Evolutionary conservation across 2,329 filamentous ascomycete species (phyloP).

Genomic region (Acrodontium crateriforme): DNA sequence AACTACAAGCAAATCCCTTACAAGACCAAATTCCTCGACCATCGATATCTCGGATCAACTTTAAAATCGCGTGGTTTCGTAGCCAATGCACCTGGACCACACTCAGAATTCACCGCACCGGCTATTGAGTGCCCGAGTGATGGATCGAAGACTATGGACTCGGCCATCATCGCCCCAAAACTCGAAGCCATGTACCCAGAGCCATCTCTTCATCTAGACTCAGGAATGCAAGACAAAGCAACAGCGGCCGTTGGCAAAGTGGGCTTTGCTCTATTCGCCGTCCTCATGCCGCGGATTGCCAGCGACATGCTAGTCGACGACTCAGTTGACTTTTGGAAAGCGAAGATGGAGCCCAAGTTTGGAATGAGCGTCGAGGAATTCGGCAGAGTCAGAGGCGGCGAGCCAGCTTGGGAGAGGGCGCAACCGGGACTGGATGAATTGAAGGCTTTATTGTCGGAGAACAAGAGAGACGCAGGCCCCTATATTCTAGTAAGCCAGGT

Average conservation of each 20-base stretch:
- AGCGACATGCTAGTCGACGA: conserved; percentile 15
- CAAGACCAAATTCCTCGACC: conserved; percentile 7
- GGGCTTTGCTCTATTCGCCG: conserved; percentile 10
- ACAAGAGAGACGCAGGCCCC: conserved; percentile 13
- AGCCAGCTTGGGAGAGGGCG: conserved; percentile 12
- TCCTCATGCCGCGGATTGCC: conserved; percentile 11
- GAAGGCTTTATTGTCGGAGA: conserved; percentile 7
- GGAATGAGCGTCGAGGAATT: conserved; percentile 12
- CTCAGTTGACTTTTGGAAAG: conserved; percentile 8
- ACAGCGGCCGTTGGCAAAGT: conserved; percentile 3
- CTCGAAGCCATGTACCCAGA: conserved; percentile 10
- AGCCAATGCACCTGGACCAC: conserved; percentile 4
- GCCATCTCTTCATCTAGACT: conserved; percentile 9
- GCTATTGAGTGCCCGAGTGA: conserved; percentile 8
- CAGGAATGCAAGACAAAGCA: conserved; percentile 6
- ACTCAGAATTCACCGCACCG: conserved; percentile 9
- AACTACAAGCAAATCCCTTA: conserved; percentile 13
- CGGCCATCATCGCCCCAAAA: conserved; percentile 8
- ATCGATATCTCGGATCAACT: conserved; percentile 6
- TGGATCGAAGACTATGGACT: conserved; percentile 11
- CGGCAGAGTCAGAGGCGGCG: conserved; percentile 6
- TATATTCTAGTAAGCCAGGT: conserved; percentile 13
- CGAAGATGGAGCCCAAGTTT: conserved; percentile 5
- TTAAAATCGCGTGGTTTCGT: conserved; percentile 6
- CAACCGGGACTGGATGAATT: conserved; percentile 8